phyloP scores from a whole-genome alignment of 345 rosid species.

The Gossypium ekmanianum region DNA sequence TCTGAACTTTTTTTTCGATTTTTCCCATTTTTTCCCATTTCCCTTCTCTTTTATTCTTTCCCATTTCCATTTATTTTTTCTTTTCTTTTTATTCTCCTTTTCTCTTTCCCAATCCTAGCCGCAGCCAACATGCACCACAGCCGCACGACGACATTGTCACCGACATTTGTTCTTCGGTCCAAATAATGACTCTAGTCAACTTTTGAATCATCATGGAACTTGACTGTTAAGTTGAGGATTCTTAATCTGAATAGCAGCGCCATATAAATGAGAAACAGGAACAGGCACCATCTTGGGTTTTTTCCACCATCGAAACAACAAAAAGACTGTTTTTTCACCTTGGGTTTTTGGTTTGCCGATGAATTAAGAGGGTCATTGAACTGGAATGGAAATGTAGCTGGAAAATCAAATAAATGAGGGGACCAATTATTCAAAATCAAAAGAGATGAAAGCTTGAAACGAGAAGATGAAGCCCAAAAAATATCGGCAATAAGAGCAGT shows the following conservation, averaged over 20 bases:
- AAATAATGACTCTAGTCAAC: too few relatives aligned
- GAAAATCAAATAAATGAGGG: constrained; percentile 16
- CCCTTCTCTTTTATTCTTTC: too few relatives aligned
- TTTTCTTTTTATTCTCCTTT: too few relatives aligned
- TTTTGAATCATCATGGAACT: too few relatives aligned
- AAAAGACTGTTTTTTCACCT: neutral
- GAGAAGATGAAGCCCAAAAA: constrained; percentile 77
- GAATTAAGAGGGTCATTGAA: constrained; percentile 1
- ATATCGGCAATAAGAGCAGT: constrained; percentile 61
- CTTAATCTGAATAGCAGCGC: constrained; percentile 83
- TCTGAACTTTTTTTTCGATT: too few relatives aligned
- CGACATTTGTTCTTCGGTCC: too few relatives aligned
- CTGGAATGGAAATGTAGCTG: neutral
- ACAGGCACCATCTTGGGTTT: constrained; percentile 67
- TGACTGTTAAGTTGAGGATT: constrained; percentile 26
- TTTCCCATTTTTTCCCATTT: too few relatives aligned
- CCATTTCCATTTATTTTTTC: too few relatives aligned
- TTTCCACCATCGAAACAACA: neutral
- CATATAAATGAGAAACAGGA: constrained; percentile 90
- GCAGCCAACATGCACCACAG: too few relatives aligned
- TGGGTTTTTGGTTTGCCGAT: constrained; percentile 17
- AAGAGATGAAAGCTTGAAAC: constrained; percentile 32
- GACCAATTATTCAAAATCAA: constrained; percentile 20
- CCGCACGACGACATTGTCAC: too few relatives aligned
- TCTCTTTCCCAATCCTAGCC: too few relatives aligned